Evolutionary conservation across 225 moss, liverwort and hornwort genomes (phyloP).

Genomic region (Polytrichum formosum): DNA sequence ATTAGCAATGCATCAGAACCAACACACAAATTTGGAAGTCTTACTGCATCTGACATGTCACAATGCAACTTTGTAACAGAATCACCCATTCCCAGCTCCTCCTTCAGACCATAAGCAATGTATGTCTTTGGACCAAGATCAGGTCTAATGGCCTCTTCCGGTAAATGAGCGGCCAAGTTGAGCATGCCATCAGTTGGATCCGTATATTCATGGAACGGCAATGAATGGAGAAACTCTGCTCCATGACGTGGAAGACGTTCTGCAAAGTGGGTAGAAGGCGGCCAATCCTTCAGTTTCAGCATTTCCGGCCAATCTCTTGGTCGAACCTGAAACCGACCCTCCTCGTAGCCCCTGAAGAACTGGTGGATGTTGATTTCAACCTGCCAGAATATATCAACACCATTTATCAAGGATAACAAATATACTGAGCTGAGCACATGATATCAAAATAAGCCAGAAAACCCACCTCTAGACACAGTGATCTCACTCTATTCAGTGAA

Average conservation of each 20-base stretch:
- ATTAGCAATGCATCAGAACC: too few relatives aligned
- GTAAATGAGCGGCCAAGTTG: slow-evolving; percentile 59
- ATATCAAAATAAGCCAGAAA: neutral
- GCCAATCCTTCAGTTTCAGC: slow-evolving; percentile 69
- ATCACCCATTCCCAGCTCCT: slow-evolving; percentile 58
- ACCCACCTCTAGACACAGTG: neutral
- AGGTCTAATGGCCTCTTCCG: slow-evolving; percentile 32
- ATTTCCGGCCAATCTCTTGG: slow-evolving; percentile 54
- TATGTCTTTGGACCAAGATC: slow-evolving; percentile 68
- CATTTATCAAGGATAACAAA: neutral
- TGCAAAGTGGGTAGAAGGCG: slow-evolving; percentile 51
- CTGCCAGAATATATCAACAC: slow-evolving; percentile 10
- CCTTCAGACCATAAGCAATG: slow-evolving; percentile 52
- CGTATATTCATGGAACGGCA: slow-evolving; percentile 60
- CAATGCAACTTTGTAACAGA: slow-evolving; percentile 68
- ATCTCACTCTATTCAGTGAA: too few relatives aligned
- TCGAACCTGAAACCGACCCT: slow-evolving; percentile 29
- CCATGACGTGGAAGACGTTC: slow-evolving; percentile 58
- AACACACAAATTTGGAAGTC: neutral
- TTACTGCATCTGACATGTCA: slow-evolving; percentile 68
- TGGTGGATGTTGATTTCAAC: slow-evolving; percentile 65
- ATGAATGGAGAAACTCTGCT: slow-evolving; percentile 44
- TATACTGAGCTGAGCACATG: neutral
- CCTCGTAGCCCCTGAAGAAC: slow-evolving; percentile 57
- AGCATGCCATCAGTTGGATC: slow-evolving; percentile 45